Conservation (phyloP, 257 asterid genomes). For the Plantago major region DNA sequence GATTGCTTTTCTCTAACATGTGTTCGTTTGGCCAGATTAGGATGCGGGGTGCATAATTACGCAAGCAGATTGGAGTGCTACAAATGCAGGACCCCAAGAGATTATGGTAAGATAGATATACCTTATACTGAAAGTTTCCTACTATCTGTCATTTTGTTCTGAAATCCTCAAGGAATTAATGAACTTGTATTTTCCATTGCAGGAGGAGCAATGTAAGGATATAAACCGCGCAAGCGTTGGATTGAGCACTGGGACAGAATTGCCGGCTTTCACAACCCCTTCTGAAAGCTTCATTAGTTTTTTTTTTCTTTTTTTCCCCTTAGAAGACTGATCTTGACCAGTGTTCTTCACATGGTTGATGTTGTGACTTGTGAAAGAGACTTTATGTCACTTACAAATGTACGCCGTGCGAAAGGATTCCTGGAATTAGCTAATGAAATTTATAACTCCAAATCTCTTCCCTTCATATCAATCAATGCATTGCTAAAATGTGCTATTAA, state of each 20-base stretch:
- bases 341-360: neutral
- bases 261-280: neutral
- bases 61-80: constrained; percentile 41
- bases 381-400: constrained; percentile 6
- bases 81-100: constrained; percentile 35
- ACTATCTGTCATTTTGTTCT: too few relatives aligned
- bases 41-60: constrained; percentile 37
- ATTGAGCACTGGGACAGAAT: neutral
- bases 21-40: constrained; percentile 27
- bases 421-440: neutral
- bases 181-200: constrained; percentile 1
- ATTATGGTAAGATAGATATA: too few relatives aligned
- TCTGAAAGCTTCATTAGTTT: neutral
- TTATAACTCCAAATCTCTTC: neutral
- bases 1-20: neutral
- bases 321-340: neutral
- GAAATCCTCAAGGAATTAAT: neutral
- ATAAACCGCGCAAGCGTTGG: neutral
- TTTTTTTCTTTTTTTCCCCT: neutral
- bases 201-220: constrained; percentile 23
- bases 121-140: too few relatives aligned
- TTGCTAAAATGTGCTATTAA: neutral
- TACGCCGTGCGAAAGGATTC: constrained; percentile 7
- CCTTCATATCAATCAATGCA: neutral
- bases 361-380: neutral